These are phyloP conservation scores for Solanum appendiculatum DNA, from an alignment of 257 asterid species.

Conservation along the genomic window DNA sequence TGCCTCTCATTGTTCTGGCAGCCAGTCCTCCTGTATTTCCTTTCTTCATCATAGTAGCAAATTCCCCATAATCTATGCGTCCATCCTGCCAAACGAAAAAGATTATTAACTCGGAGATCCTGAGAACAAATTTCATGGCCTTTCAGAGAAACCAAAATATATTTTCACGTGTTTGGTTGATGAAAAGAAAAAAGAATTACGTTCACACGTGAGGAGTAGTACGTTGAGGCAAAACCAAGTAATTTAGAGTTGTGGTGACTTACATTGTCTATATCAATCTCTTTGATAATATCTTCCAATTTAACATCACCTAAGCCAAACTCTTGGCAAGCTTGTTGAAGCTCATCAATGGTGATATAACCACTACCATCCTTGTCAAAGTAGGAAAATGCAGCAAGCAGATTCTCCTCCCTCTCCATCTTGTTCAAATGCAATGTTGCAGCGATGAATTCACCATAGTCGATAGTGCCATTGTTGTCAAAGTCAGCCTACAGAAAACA, in stretches of 20 bases:
- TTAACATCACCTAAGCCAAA: conserved; percentile 65
- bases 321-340: conserved; percentile 87
- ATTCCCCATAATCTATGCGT: conserved; percentile 89
- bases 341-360: conserved; percentile 84
- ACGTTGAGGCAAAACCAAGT: background rate
- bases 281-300: conserved; percentile 68
- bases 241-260: background rate
- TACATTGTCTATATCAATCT: conserved; percentile 80
- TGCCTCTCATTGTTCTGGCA: conserved; percentile 82
- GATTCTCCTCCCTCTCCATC: conserved; percentile 90
- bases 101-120: background rate
- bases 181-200: background rate
- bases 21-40: conserved; percentile 52
- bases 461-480: conserved; percentile 83
- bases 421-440: conserved; percentile 91
- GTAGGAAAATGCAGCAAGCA: conserved; percentile 90
- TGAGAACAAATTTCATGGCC: background rate
- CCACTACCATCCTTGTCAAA: conserved; percentile 99
- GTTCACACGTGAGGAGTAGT: background rate
- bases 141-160: background rate
- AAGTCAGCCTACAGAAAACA: conserved; percentile 66
- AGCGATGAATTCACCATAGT: conserved; percentile 90
- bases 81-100: conserved; percentile 47
- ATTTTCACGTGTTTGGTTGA: background rate
- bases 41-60: conserved; percentile 97